Evolutionary conservation across 352 stramenopile genomes (phyloP), one percentile per base, ranked within the genome.

Genomic region (Pythium rishiriense): DNA sequence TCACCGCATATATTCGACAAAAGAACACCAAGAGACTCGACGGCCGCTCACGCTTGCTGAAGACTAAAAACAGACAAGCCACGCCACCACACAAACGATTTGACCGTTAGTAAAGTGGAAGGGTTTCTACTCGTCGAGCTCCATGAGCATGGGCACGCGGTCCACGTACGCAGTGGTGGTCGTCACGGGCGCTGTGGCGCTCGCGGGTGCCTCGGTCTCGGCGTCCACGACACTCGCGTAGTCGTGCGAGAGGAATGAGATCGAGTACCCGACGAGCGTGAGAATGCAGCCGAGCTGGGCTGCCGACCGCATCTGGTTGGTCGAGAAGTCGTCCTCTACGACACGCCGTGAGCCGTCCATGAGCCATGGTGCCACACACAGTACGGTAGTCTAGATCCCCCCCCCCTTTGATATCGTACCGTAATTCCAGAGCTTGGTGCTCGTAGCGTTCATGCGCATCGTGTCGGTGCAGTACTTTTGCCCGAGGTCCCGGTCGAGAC

Each of bases 401-500:
- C n/a, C n/a, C n/a, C n/a, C n/a, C n/a, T n/a, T n/a, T n/a, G n/a
- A n/a, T n/a, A 4, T 37, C 70, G 26, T 76, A 88, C 83, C 77
- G 62, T 89, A 81, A 67, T 93, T 81, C 62, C 79, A 90, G 9
- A 93, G 72, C 49, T 83, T 88, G 15, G 84, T 93, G 28, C 74
- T 62, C n/a, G 71, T 87, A 28, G 50, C 80, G 55, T 93, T 80
- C 26, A 77, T 66, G 25, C 66, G 62, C 72, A 90, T 84, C 0
- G 70, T 86, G 41, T 73, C 52, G 15, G 70, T 83, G 69, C 83
- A 92, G 66, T 92, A 92, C 21, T 75, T 72, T 35, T 75, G 54
- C 7, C 83, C 83, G 5, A 90, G 66, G 11, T 78, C 64, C 25
- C 74, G 68, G 42, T 81, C 69, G 14, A 90, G 76, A 39, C 83